These are phyloP conservation scores for Allantophomopsis cytisporea DNA, from an alignment of 2,329 filamentous ascomycete genomes.

Conservation along the genomic window DNA sequence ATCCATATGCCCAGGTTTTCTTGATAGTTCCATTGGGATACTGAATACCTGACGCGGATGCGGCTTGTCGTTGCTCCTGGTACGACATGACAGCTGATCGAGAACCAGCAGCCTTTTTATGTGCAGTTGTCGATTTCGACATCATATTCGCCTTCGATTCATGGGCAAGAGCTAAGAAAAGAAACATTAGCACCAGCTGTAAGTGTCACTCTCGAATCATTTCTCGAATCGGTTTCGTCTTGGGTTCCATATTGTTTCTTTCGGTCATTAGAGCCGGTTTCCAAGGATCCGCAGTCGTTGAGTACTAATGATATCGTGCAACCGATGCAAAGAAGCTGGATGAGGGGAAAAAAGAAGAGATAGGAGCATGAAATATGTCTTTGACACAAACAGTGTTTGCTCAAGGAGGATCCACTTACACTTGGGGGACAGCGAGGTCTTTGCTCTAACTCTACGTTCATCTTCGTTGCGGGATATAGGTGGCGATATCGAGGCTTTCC, in stretches of 20 bases:
- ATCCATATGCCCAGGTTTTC: slow-evolving; percentile 63
- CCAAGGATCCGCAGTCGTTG: too few species aligned
- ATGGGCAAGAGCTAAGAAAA: neutral
- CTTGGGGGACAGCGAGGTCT: neutral
- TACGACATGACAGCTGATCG: slow-evolving; percentile 2
- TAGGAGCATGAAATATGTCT: too few species aligned
- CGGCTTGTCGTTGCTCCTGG: slow-evolving; percentile 3
- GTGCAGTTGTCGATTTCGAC: neutral
- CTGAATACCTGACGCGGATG: slow-evolving; percentile 11
- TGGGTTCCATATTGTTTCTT: neutral
- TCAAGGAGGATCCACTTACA: slow-evolving; percentile 1
- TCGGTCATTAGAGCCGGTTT: neutral
- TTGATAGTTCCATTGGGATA: slow-evolving; percentile 50
- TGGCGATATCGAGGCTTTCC: slow-evolving; percentile 19
- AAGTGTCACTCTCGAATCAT: neutral
- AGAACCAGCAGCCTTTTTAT: neutral
- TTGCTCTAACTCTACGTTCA: slow-evolving; percentile 3
- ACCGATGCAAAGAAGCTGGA: too few species aligned
- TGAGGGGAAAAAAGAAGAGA: too few species aligned
- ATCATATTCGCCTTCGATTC: neutral
- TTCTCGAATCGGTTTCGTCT: neutral
- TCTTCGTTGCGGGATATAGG: slow-evolving; percentile 1
- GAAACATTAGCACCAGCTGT: neutral
- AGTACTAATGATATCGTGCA: too few species aligned
- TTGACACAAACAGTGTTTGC: too few species aligned